Evolutionary conservation across 805 yeast species (phyloP), one percentile per base, ranked within the genome.

Genomic region (Candida multigemmis): DNA sequence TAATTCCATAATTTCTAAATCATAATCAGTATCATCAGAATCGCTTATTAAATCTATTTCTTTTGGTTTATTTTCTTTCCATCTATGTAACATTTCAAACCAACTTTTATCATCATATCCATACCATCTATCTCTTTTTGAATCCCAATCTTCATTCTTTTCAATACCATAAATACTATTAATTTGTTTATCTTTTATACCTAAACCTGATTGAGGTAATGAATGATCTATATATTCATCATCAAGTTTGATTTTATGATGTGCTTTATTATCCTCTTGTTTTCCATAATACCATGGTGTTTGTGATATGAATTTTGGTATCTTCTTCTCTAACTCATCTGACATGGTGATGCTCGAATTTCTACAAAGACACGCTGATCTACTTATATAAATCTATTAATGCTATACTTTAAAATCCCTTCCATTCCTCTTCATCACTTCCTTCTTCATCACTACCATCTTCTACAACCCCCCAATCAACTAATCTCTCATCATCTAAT

Each of bases 111-210:
- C 63, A 24, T 78, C 75, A 44, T 73, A 81, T 0, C 94, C 94
- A 43, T 70, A 79, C 94, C 91, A 83, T 32, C 84, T 60, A 50
- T 83, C 94, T 32, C 86, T 55, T 36, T 77, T 78, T 7, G 76
- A 68, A 41, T 81, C 93, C 66, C 75, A 83, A 15, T 50, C 55
- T 3, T 44, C 53, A 25, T 42, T 49, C 24, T 37, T 50, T 25
- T 50, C 46, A 5, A 48, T 45, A 8, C 50, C 43, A 3, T 45
- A 40, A 4, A 36, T 38, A 8, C 32, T 26, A 22, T 28, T 44
- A 21, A 60, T 45, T n/a, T n/a, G n/a, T 16, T 54, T 60, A 50
- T 77, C 82, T 1, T 40, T 35, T 17, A 77, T 76, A 6, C 85
- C 85, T 1, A 36, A 27, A 0, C 85, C 86, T 4, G 58, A 45